Conservation (phyloP, 192 early-diverging fungal genomes). For the Coemansia sp. region DNA sequence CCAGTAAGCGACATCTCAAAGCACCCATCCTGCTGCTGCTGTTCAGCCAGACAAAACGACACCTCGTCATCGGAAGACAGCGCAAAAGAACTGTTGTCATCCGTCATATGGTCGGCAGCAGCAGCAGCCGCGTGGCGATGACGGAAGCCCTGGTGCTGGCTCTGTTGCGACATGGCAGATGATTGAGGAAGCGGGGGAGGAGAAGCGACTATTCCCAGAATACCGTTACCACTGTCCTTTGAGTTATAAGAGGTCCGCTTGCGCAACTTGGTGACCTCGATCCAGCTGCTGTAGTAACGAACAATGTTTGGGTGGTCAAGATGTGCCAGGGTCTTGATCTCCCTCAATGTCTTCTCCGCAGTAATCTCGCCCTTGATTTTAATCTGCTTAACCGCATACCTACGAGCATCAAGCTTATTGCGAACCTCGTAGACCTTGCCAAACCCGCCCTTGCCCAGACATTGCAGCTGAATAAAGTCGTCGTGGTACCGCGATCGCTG, state of each 20-base stretch:
- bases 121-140: neutral
- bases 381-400: constrained; percentile 92
- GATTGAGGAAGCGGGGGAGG: neutral
- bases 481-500: constrained; percentile 67
- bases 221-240: neutral
- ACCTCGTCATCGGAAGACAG: neutral
- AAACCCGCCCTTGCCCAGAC: constrained; percentile 91
- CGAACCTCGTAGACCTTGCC: constrained; percentile 80
- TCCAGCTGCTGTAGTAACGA: constrained; percentile 90
- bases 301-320: constrained; percentile 90
- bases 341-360: constrained; percentile 78
- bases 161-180: neutral
- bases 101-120: neutral
- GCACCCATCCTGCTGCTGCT: neutral
- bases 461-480: constrained; percentile 78
- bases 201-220: neutral
- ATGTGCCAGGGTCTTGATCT: constrained; percentile 85
- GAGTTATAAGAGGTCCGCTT: neutral
- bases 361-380: constrained; percentile 61
- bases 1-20: neutral
- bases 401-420: constrained; percentile 84
- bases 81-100: neutral
- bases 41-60: neutral
- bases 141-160: neutral
- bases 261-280: constrained; percentile 65